Base-by-base conservation (phyloP, 1,139 yeast species). In the Protomyces arabidopsidicola region DNA sequence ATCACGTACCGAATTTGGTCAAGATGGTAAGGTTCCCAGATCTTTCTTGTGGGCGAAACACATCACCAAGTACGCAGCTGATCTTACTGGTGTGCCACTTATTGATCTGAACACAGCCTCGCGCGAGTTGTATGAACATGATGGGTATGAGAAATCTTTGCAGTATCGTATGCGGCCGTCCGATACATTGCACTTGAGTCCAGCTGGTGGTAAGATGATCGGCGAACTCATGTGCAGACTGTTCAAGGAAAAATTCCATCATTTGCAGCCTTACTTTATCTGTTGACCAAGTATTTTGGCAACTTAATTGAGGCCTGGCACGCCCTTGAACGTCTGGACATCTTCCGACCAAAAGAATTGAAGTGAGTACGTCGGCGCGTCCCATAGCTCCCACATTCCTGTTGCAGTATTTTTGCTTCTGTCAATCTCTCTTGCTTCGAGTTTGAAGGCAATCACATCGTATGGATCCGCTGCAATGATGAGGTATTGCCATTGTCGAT, bases 391-490 rank as follows among this genome's bases (percentile, higher is more conserved):
- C 90, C 93, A 87, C 64, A 82, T 81, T 14, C 45, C 42, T 9
- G 50, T 55, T 20, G 48, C 14, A 59, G 76, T 76, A 2, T 80
- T 77, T 2, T 71, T 74, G 1, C 79, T 76, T 67, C 78, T 77
- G 69, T 84, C 87, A 22, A 85, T 82, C 38, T 81, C 80, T 35
- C 75, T 78, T 27, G 83, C 80, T 1, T 93, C 93, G 5, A 90
- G 78, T 63, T 87, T 84, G 68, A 90, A 78, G 2, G 85, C 87
- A 16, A 88, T 78, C 63, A 86, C 87, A 65, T 88, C 93, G 73
- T 88, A 90, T 0, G 96, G 96, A 71, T 88, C 96, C 0, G 88
- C 95, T 31, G 89, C 83, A 0, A 89, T 74, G n/a, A 89, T 82
- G 67, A 90, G 71, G 71, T 86, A 89, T 73, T 87, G 95, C 73